phyloP scores from a whole-genome alignment of 2,329 filamentous ascomycete species.

The Tolypocladium inflatum region DNA sequence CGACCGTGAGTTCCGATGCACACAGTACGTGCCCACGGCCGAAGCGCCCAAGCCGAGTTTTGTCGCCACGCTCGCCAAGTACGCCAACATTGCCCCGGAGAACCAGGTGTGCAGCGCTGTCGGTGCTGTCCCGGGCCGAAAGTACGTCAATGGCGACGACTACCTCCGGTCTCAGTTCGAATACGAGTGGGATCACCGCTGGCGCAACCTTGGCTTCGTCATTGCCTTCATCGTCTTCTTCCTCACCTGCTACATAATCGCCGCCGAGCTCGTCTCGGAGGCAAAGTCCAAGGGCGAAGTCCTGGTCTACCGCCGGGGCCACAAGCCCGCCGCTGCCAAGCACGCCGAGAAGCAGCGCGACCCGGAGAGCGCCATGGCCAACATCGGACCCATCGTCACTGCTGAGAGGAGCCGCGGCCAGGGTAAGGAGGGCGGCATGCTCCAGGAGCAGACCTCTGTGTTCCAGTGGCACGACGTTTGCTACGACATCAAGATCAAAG shows the following conservation, averaged over 20 bases:
- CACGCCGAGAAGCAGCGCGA: slow-evolving; percentile 55
- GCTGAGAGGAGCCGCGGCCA: slow-evolving; percentile 27
- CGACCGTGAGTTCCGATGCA: slow-evolving; percentile 47
- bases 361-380: slow-evolving; percentile 38
- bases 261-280: slow-evolving; percentile 55
- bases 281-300: slow-evolving; percentile 70
- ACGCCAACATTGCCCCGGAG: slow-evolving; percentile 17
- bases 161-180: slow-evolving; percentile 46
- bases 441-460: slow-evolving; percentile 56
- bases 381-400: slow-evolving; percentile 39
- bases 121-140: slow-evolving; percentile 45
- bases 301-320: slow-evolving; percentile 63
- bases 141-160: slow-evolving; percentile 44
- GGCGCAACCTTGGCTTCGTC: slow-evolving; percentile 65
- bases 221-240: slow-evolving; percentile 56
- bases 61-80: slow-evolving; percentile 8
- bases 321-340: slow-evolving; percentile 46
- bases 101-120: slow-evolving; percentile 48
- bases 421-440: slow-evolving; percentile 29
- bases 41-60: background rate
- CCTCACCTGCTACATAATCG: slow-evolving; percentile 50
- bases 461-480: slow-evolving; percentile 84
- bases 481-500: slow-evolving; percentile 71
- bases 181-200: slow-evolving; percentile 51
- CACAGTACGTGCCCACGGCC: slow-evolving; percentile 31